Evolutionary conservation across 78 protist species (phyloP).

Genomic region (Dictyostelium firmibasis): DNA sequence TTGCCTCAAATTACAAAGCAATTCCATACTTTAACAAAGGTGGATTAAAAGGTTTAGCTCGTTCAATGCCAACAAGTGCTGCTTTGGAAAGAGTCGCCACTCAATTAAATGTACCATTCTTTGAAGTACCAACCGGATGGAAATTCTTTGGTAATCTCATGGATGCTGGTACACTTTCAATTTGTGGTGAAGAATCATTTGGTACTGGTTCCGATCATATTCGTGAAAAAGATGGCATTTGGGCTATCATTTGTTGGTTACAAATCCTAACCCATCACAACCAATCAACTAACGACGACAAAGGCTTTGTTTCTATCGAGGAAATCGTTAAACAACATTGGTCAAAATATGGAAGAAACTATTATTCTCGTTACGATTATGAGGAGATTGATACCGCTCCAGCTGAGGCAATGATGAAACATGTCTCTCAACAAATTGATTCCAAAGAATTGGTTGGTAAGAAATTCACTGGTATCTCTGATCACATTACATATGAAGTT

Average conservation of each 20-base stretch:
- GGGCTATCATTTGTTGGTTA: constrained; percentile 96
- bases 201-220: constrained; percentile 98
- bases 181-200: constrained; percentile 98
- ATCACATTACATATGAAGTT: neutral
- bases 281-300: neutral
- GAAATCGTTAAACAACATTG: constrained; percentile 90
- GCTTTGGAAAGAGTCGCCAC: constrained; percentile 91
- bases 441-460: constrained; percentile 16
- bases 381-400: constrained; percentile 87
- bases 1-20: constrained; percentile 88
- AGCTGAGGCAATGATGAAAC: constrained; percentile 84
- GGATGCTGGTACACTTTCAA: constrained; percentile 87
- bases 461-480: neutral
- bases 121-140: constrained; percentile 98
- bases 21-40: constrained; percentile 87
- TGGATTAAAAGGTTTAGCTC: constrained; percentile 94
- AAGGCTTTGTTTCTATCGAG: constrained; percentile 81
- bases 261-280: constrained; percentile 81
- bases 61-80: constrained; percentile 97
- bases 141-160: constrained; percentile 98
- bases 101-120: constrained; percentile 36
- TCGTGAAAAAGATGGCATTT: constrained; percentile 99
- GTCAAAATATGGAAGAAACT: constrained; percentile 94
- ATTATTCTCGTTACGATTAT: constrained; percentile 94
- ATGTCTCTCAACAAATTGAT: neutral